Evolutionary conservation across 140 eudicot genomes (phyloP), one percentile per base, ranked within the genome.

Genomic region (Bidens hawaiensis): DNA sequence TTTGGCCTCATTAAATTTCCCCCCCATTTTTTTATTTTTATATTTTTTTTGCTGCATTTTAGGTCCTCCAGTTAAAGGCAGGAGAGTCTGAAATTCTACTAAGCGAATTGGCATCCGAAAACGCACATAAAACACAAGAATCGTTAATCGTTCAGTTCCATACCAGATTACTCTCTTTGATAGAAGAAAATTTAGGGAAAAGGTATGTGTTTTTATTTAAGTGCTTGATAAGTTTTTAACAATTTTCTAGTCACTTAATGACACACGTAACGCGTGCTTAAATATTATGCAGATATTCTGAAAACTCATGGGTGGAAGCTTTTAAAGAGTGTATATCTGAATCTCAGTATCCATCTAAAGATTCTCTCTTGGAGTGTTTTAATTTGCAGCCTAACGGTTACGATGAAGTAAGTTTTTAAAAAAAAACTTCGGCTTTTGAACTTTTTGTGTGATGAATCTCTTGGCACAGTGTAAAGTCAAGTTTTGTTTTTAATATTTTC

Each of bases 401-500:
- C 16, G 73, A 66, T 31, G 67, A 40, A 22, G 57, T 78, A 58
- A 62, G 46, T 60, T 62, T 64, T 54, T 74, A 81, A 24, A 34
- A 74, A n/a, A 62, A 82, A 71, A 62, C 76, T 81, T n/a, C 57
- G 78, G 63, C 75, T 81, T 59, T 57, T 81, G 66, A 81, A 65
- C 25, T 77, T 81, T 40, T 56, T 81, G 54, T 78, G 88, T 46
- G 88, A 82, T 57, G 81, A 78, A 70, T 75, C 79, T 58, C 88
- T 82, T 62, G 65, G 68, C 51, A 75, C 81, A 53, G 78, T 17
- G 85, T 79, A 41, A 79, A 71, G 85, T 66, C 51, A 22, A n/a
- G n/a, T n/a, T 40, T 62, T n/a, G 5, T 16, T 27, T 9, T 42
- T 26, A 6, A 13, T 9, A 16, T 2, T 13, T 22, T 21, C 47